Percentiles rank a stretch among this genome's conserved stretches.
Evolutionary conservation across 331 rosid species (phyloP).

Genomic region (Pyracantha coccinea): DNA sequence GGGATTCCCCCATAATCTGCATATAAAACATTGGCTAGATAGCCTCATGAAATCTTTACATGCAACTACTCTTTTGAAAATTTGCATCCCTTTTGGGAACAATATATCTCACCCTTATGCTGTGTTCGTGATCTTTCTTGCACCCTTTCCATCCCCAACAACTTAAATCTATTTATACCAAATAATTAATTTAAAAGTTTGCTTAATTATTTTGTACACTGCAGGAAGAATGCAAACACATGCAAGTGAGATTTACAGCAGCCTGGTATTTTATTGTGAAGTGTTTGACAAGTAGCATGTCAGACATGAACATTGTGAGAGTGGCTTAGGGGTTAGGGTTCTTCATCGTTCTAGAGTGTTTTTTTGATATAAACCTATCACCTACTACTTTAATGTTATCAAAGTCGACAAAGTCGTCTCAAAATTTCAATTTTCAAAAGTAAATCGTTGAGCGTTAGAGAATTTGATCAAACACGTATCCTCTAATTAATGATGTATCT

Average conservation of each 20-base stretch:
- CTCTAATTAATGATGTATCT: conserved; percentile 1
- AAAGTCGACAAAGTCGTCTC: conserved; percentile 27
- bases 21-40: background rate
- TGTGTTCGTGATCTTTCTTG: conserved; percentile 16
- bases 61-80: conserved; percentile 36
- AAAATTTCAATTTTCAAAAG: background rate
- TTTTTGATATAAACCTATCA: conserved; percentile 33
- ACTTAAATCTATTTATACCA: conserved; percentile 4
- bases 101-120: conserved; percentile 8
- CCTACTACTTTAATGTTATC: conserved; percentile 32
- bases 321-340: conserved; percentile 35
- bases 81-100: conserved; percentile 31
- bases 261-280: conserved; percentile 29
- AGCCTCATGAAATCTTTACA: conserved; percentile 1
- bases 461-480: conserved; percentile 14
- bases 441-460: background rate
- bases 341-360: conserved; percentile 8
- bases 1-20: background rate
- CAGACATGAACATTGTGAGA: background rate
- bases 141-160: conserved; percentile 20
- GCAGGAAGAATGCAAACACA: conserved; percentile 3
- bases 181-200: background rate
- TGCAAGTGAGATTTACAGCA: background rate
- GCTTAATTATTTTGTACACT: conserved; percentile 8
- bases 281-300: conserved; percentile 46